phyloP scores from a whole-genome alignment of 1,284 basidiomycete genomes.

The Anthracocystis walkeri region DNA sequence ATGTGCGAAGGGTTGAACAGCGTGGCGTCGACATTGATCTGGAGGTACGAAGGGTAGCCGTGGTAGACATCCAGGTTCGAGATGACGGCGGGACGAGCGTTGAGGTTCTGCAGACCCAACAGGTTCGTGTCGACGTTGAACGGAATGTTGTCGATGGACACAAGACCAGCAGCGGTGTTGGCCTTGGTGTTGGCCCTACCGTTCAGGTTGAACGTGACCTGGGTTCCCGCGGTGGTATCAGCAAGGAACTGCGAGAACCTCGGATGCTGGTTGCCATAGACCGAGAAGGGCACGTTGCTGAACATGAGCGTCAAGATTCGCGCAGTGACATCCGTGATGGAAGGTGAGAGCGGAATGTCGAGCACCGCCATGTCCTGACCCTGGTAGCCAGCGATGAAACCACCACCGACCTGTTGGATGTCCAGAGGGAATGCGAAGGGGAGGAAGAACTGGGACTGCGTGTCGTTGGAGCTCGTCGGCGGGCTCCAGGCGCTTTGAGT shows the following conservation, averaged over 20 bases:
- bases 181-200: constrained; percentile 76
- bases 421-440: constrained; percentile 81
- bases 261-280: constrained; percentile 73
- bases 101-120: constrained; percentile 78
- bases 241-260: constrained; percentile 77
- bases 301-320: constrained; percentile 78
- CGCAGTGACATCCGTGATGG: constrained; percentile 76
- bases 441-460: constrained; percentile 77
- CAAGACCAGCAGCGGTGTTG: constrained; percentile 79
- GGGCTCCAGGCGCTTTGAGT: constrained; percentile 73
- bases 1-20: constrained; percentile 74
- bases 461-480: constrained; percentile 75
- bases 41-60: constrained; percentile 78
- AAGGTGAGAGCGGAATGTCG: constrained; percentile 76
- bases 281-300: constrained; percentile 76
- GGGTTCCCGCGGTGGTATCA: constrained; percentile 74
- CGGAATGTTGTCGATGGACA: constrained; percentile 74
- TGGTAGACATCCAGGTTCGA: constrained; percentile 78
- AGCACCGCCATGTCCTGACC: constrained; percentile 77
- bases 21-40: constrained; percentile 76
- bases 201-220: constrained; percentile 75
- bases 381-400: constrained; percentile 75
- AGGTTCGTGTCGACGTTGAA: constrained; percentile 78
- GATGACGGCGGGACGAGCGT: constrained; percentile 75
- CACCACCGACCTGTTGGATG: constrained; percentile 76